Base-by-base conservation (phyloP, 169 alveolate genomes). In the Plasmodium fragile region DNA sequence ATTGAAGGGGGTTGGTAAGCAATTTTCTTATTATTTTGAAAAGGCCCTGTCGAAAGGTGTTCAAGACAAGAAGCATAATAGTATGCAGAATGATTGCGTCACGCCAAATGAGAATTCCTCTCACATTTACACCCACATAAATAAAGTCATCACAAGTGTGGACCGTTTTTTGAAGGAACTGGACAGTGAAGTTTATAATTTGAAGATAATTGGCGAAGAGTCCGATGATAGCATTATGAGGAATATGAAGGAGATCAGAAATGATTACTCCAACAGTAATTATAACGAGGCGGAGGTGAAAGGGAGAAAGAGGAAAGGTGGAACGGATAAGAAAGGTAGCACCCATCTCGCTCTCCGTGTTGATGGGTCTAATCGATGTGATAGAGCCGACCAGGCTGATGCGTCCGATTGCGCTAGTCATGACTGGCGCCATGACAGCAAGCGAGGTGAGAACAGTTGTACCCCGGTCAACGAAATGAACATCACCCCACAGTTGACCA, bases 1-100 rank as follows among this genome's bases (percentile, higher is more conserved):
- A 69, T 49, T 96, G 53, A 92, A 95, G 30, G 97, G 97, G 41
- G 95, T 96, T 22, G 97, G 97, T 4, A 90, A 52, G n/a, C 55
- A 71, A 7, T 89, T 89, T 89, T 89, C 94, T 3, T 43, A 49
- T 18, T 89, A 78, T 78, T 89, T 89, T 89, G 94, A 89, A 78
- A 89, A 78, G 75, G 94, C 82, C 10, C 53, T 89, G 70, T 25
- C 34, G 32, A 89, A 89, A 80, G 5, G 16, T 55, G 30, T 45
- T 16, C 59, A 49, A 2, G 90, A 59, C 4, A 89, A 78, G 18
- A 78, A 5, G 6, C 8, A 25, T 4, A 36, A 78, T 34, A 41
- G 81, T 65, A 52, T 18, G 65, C 22, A 52, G 10, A 52, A 53
- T 32, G 82, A 45, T 5, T 32, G 52, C 30, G 32, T 1, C 32